Percentiles rank a stretch among this genome's conserved stretches.
Conservation (phyloP, 106 monocot genomes). For the Xerophyta viscosa region DNA sequence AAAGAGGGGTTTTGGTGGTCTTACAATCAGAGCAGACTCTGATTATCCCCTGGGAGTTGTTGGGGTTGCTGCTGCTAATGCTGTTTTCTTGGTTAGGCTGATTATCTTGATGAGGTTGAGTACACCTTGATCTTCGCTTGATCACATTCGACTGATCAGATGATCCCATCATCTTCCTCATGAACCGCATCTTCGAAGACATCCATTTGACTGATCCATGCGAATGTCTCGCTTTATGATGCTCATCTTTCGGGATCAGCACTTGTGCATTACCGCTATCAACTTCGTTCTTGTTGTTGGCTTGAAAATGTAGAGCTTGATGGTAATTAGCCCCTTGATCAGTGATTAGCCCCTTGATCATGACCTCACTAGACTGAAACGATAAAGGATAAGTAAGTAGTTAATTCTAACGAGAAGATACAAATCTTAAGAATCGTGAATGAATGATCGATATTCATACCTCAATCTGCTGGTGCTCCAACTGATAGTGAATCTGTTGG, state of each 20-base stretch:
- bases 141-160: neutral
- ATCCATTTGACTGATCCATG: conserved; percentile 5
- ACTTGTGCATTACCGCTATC: neutral
- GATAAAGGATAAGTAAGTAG: neutral
- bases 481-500: neutral
- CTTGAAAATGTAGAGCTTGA: neutral
- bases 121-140: neutral
- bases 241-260: neutral
- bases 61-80: neutral
- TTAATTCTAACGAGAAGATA: neutral
- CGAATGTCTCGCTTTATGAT: neutral
- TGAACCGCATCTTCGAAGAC: conserved; percentile 13
- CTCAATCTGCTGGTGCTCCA: neutral
- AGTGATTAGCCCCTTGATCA: neutral
- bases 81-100: neutral
- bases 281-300: neutral
- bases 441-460: neutral
- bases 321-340: neutral
- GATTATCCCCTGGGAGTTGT: neutral
- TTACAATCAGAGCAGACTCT: conserved; percentile 14
- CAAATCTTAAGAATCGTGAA: neutral
- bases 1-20: conserved; percentile 11
- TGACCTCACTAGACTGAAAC: neutral
- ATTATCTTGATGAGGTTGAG: neutral
- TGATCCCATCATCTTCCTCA: conserved; percentile 9